Base-by-base conservation (phyloP, 345 rosid species). In the Murraya koenigii region DNA sequence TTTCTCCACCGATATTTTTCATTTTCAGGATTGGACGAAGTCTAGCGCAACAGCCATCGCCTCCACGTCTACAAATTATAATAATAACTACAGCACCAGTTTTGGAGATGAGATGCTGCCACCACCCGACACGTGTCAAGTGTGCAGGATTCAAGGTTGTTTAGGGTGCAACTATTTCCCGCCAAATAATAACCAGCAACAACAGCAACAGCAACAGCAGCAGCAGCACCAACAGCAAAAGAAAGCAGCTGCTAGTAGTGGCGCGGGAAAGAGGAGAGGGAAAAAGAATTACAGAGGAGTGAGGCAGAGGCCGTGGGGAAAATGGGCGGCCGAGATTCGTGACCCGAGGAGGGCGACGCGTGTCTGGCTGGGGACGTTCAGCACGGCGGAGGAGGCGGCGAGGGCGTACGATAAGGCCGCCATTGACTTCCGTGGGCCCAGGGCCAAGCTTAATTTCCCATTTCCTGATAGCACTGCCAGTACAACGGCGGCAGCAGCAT, bases 241-340 rank as follows among this genome's bases (percentile, higher is more conserved):
- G 55, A 41, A 13, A 67, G 71, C 68, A 6, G 19, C 36, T 5
- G 22, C 38, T 15, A 71, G 75, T 33, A 68, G 17, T 17, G 5
- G 49, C 49, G 17, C 32, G 79, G 79, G 69, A 41, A 79, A 78
- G 76, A 82, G 19, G 79, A 63, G 80, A 72, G 82, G 79, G 84
- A 91, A 87, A 85, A 96, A 88, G 85, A 92, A 88, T 30, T 96
- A 80, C 93, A 87, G 99, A 75, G 99, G 99, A 52, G 99, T 94
- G 67, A 91, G 99, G 80, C 99, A 94, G 82, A 84, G 98, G 84
- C 99, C 99, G 2, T 96, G 97, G 98, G 98, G 99, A 0, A 96
- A 93, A 77, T 96, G 97, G 89, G 98, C 99, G 2, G 93, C 99
- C 15, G 99, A 96, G 90, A 96, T 96, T 47, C 85, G 99, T 13